phyloP scores from a whole-genome alignment of 164 flowering plant species.

The Kalanchoe fedtschenkoi region DNA sequence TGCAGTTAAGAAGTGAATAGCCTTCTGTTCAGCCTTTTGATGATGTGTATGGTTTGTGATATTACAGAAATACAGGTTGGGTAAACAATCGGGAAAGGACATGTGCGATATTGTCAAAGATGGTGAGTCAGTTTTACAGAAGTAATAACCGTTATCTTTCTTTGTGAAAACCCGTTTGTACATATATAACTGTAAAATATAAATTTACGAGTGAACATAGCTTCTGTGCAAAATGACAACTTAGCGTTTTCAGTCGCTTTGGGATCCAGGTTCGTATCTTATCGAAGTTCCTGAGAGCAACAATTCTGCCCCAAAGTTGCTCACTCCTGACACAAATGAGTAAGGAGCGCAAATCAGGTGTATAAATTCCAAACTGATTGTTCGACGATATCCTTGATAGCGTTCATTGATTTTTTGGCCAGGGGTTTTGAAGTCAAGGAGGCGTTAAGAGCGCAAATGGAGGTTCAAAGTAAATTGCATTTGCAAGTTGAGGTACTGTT shows the following conservation, averaged over 20 bases:
- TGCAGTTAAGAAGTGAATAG: neutral
- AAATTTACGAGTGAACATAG: neutral
- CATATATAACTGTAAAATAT: neutral
- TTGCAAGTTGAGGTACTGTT: neutral
- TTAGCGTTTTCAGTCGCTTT: neutral
- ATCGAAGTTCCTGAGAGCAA: neutral
- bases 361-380: neutral
- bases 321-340: neutral
- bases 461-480: neutral
- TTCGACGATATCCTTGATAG: neutral
- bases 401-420: neutral
- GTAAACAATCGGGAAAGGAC: slow-evolving; percentile 64
- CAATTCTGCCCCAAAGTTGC: neutral
- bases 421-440: slow-evolving; percentile 5
- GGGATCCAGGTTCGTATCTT: neutral
- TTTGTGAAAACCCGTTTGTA: neutral
- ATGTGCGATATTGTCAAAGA: slow-evolving; percentile 37
- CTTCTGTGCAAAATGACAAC: too few relatives aligned
- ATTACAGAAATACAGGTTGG: slow-evolving; percentile 61
- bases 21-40: neutral
- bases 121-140: slow-evolving; percentile 31
- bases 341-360: neutral
- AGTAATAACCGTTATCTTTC: neutral
- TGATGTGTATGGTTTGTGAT: neutral
- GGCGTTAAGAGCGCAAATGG: neutral